Evolutionary conservation across 2,329 filamentous ascomycete genomes (phyloP).

Genomic region (Bimuria novae-zelandiae): DNA sequence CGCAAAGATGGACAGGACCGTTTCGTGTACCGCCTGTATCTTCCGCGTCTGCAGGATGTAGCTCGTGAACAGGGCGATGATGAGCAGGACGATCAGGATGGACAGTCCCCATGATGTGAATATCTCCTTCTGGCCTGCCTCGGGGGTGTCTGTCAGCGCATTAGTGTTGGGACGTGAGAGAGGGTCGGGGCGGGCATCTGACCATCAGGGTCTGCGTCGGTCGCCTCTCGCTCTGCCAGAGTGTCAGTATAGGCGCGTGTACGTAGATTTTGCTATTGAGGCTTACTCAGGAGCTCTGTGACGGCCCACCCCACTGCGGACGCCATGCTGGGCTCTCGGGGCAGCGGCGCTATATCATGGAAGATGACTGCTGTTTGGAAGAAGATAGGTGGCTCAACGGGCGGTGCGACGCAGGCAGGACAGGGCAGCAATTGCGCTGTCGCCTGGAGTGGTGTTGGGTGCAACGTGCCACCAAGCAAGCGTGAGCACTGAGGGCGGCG

Average conservation of each 20-base stretch:
- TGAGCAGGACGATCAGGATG: slow-evolving; percentile 92
- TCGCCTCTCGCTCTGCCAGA: slow-evolving; percentile 48
- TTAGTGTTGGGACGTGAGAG: slow-evolving; percentile 38
- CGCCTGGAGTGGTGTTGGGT: slow-evolving; percentile 3
- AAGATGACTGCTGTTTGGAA: slow-evolving; percentile 13
- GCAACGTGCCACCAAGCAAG: slow-evolving; percentile 3
- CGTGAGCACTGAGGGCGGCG: neutral
- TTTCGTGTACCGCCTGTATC: slow-evolving; percentile 97
- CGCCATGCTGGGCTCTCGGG: slow-evolving; percentile 42
- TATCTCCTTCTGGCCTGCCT: slow-evolving; percentile 90
- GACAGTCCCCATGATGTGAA: slow-evolving; percentile 96
- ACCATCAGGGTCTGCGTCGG: slow-evolving; percentile 55
- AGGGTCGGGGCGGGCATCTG: slow-evolving; percentile 21
- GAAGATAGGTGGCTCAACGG: slow-evolving; percentile 17
- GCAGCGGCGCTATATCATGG: slow-evolving; percentile 33
- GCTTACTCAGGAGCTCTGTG: slow-evolving; percentile 47
- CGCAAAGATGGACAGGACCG: slow-evolving; percentile 96
- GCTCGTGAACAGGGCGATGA: slow-evolving; percentile 92
- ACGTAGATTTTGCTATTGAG: slow-evolving; percentile 10
- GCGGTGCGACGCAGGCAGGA: neutral
- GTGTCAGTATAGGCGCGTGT: slow-evolving; percentile 21
- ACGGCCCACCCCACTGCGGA: slow-evolving; percentile 45
- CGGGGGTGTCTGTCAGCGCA: slow-evolving; percentile 63
- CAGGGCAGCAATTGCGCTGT: slow-evolving; percentile 4
- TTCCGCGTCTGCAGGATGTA: slow-evolving; percentile 96